phyloP scores from a whole-genome alignment of 371 early-diverging fungal genomes.

The Coemansia sp. region DNA sequence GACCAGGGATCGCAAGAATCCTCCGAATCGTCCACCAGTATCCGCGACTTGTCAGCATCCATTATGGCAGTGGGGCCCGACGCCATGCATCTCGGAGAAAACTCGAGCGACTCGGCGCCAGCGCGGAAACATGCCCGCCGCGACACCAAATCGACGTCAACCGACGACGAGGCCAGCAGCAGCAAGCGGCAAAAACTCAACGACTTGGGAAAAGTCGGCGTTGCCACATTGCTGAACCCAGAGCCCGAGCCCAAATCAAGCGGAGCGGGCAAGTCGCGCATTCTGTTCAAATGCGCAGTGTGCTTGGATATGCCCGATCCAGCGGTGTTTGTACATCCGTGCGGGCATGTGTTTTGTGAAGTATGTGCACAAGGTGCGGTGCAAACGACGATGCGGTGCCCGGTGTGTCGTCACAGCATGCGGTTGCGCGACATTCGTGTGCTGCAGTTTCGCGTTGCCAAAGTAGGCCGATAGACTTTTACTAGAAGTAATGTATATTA shows the following conservation, averaged over 20 bases:
- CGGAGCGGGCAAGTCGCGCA: constrained; percentile 7
- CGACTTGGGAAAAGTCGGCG: background rate
- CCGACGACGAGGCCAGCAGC: background rate
- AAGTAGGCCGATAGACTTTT: constrained; percentile 10
- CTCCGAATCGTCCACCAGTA: background rate
- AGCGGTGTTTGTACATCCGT: constrained; percentile 43
- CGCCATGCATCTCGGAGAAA: background rate
- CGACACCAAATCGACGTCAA: background rate
- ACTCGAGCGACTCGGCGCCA: background rate
- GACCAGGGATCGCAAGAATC: background rate
- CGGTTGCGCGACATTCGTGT: constrained; percentile 33
- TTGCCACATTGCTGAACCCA: constrained; percentile 5
- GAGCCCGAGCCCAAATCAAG: background rate
- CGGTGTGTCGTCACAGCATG: constrained; percentile 43
- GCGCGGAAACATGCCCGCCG: background rate
- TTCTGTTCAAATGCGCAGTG: constrained; percentile 45
- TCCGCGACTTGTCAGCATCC: no score
- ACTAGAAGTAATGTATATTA: background rate
- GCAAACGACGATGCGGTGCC: constrained; percentile 36
- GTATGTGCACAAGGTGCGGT: constrained; percentile 38
- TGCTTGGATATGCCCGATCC: constrained; percentile 45
- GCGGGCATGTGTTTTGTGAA: constrained; percentile 48
- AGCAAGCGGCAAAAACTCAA: constrained; percentile 5
- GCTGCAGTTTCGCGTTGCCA: constrained; percentile 40
- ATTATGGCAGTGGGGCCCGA: background rate